Conservation (phyloP, 139 green algal genomes). For the Chlamydomonas incerta region DNA sequence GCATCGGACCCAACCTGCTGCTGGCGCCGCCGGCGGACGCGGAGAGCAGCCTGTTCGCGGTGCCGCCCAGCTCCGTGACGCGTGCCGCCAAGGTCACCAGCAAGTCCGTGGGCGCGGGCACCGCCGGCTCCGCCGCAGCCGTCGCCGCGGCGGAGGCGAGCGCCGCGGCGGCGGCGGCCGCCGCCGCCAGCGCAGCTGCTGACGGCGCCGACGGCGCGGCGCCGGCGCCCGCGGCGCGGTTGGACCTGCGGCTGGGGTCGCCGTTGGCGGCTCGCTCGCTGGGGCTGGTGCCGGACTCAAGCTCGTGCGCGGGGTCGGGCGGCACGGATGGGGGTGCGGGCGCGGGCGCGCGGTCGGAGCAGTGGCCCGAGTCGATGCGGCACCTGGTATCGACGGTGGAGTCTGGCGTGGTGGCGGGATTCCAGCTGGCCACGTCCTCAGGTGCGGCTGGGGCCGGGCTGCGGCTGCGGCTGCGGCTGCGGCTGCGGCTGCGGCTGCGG, state of each 20-base stretch:
- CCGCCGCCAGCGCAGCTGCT: background rate
- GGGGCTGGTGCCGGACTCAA: constrained; percentile 31
- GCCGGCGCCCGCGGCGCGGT: background rate
- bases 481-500: too few relatives aligned
- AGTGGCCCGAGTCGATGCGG: constrained; percentile 19
- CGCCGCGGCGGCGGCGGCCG: too few relatives aligned
- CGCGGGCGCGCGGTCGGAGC: background rate
- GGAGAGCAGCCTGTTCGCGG: constrained; percentile 63
- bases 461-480: background rate
- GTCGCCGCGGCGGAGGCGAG: background rate
- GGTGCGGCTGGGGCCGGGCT: background rate
- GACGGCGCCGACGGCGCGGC: background rate
- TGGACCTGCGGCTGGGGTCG: constrained; percentile 8
- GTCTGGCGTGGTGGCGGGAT: constrained; percentile 87
- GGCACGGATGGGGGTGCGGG: background rate
- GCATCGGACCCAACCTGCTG: constrained; percentile 87
- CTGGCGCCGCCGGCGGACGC: constrained; percentile 49
- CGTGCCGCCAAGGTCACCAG: constrained; percentile 43
- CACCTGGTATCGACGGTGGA: constrained; percentile 67
- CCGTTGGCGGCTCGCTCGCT: constrained; percentile 28
- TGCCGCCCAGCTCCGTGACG: constrained; percentile 48
- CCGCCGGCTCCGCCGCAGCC: too few relatives aligned
- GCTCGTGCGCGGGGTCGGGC: background rate
- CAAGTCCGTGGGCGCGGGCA: background rate
- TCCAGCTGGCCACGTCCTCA: constrained; percentile 87